Conservation (phyloP, 306 rosid species). For the Fragaria iinumae region DNA sequence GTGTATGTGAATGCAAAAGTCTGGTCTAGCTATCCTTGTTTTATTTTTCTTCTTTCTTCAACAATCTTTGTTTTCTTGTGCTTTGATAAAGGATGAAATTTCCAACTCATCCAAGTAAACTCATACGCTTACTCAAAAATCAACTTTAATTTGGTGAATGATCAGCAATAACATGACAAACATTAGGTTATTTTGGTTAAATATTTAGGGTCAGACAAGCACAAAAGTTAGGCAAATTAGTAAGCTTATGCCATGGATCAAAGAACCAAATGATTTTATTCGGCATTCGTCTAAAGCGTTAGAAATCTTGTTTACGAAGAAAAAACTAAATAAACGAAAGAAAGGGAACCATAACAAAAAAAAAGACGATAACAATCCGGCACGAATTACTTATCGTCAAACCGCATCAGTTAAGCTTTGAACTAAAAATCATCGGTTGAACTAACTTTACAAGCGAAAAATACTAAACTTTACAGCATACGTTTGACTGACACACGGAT, state of each 20-base stretch:
- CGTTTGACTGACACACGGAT: not conserved
- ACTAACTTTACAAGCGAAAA: not conserved
- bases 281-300: not conserved
- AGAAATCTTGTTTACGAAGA: not conserved
- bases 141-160: not conserved
- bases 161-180: not conserved
- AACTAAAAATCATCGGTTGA: not conserved
- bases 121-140: not conserved
- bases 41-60: not conserved
- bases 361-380: no score
- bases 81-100: not conserved
- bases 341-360: not conserved
- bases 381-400: no score
- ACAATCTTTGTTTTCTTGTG: not conserved
- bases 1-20: not conserved
- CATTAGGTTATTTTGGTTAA: not conserved
- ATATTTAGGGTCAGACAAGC: not conserved
- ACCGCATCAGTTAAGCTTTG: no score
- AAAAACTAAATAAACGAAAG: not conserved
- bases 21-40: not conserved
- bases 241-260: not conserved
- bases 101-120: not conserved
- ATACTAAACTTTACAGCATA: rapidly evolving
- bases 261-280: not conserved
- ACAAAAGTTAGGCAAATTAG: not conserved